Base-by-base conservation (phyloP, 768 basidiomycete species). In the Calocybe cyanea region DNA sequence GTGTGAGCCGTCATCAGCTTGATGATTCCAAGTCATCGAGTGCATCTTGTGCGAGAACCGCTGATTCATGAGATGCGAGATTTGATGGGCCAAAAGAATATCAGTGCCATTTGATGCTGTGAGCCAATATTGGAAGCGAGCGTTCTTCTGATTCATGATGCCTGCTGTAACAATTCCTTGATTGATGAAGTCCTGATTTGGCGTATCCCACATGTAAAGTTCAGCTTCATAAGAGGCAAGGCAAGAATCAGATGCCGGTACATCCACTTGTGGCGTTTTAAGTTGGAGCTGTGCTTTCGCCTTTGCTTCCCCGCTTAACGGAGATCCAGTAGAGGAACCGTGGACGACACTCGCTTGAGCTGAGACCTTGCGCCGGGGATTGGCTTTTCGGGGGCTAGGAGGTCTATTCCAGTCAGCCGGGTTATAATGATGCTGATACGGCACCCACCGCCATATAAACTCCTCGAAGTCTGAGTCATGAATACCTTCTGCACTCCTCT, bases 21-120 rank as follows among this genome's bases (percentile, higher is more conserved):
- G 60, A 61, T 91, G 74, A 53, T 93, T 95, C 89, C 96, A 98
- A 23, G 93, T 94, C 56, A 97, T 75, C 3, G 93, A 87, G 38
- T 64, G 61, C 60, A 81, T 75, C 46, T 75, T 77, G 24, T 64
- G 63, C 5, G 83, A 76, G 74, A 78, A 85, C 28, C 76, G 74
- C 55, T 82, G 81, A 55, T 87, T 91, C 80, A 88, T 84, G 31
- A 85, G 76, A 4, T 78, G 68, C 17, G 70, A 63, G 41, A 92
- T 73, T 51, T 67, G 69, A 65, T 92, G 90, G 19, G 75, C 76
- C 37, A 90, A 68, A 21, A 75, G 50, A 36, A 74, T 64, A 1
- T 72, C 75, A 2, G 72, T 71, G 21, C 75, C 73, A 30, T 63
- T 72, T 8, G 76, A 69, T 4, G 82, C 80, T 13, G 70, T 64